Percentiles rank a stretch among this genome's conserved stretches.
Conservation (phyloP, 768 basidiomycete species). For the Termitomyces titanicus region DNA sequence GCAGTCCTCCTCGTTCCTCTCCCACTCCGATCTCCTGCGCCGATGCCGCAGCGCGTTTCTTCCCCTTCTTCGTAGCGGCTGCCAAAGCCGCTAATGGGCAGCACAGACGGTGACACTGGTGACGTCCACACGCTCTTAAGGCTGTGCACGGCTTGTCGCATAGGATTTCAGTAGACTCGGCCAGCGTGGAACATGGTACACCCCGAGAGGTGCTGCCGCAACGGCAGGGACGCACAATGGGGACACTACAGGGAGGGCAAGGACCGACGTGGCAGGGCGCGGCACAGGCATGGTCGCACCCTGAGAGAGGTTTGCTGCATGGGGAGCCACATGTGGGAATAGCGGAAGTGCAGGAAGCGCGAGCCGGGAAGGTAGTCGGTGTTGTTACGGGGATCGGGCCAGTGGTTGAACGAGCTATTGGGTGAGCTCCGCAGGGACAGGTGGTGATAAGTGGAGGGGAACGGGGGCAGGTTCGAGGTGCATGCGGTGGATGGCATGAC, state of each 20-base stretch:
- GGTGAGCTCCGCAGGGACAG: constrained; percentile 80
- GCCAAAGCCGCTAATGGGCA: constrained; percentile 81
- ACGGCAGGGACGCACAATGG: constrained; percentile 75
- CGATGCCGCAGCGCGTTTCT: constrained; percentile 40
- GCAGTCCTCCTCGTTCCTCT: constrained; percentile 65
- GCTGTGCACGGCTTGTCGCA: constrained; percentile 82
- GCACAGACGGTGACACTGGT: constrained; percentile 81
- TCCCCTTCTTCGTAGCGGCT: constrained; percentile 49
- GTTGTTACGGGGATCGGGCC: constrained; percentile 23
- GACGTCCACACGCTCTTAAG: constrained; percentile 79
- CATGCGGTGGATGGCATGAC: constrained; percentile 70
- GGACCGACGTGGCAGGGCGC: constrained; percentile 68
- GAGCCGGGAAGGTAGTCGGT: constrained; percentile 37
- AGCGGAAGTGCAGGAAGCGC: constrained; percentile 60
- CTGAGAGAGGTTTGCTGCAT: constrained; percentile 60
- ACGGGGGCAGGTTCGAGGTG: constrained; percentile 61
- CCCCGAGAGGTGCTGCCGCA: constrained; percentile 69
- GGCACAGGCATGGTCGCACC: constrained; percentile 75
- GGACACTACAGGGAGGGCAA: constrained; percentile 77
- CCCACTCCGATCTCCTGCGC: constrained; percentile 33
- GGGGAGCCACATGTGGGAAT: constrained; percentile 74
- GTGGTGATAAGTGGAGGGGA: constrained; percentile 64
- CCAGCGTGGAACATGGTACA: constrained; percentile 51
- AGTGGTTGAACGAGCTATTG: constrained; percentile 37
- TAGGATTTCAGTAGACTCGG: constrained; percentile 50